Conservation (phyloP, 495 filamentous ascomycete species). For the Platismatia glauca region DNA sequence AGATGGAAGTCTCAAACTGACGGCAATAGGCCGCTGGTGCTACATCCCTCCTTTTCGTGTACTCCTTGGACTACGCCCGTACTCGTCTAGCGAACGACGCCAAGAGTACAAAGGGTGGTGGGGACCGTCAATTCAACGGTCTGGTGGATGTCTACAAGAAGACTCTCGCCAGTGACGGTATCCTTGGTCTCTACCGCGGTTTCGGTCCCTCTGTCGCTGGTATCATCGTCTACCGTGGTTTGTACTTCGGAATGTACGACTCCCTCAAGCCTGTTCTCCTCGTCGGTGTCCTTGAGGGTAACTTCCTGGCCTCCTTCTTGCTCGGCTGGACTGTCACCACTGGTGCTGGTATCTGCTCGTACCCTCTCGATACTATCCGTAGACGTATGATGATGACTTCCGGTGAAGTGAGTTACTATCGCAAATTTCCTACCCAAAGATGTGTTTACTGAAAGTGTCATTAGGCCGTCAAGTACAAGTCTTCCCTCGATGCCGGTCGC, state of each 20-base stretch:
- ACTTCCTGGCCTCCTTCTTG: conserved; percentile 97
- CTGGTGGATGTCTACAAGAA: conserved; percentile 99
- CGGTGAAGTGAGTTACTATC: conserved; percentile 49
- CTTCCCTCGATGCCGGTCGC: conserved; percentile 83
- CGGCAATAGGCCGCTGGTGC: conserved; percentile 80
- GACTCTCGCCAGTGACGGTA: conserved; percentile 96
- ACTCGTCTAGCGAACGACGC: conserved; percentile 99
- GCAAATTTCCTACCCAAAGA: not conserved
- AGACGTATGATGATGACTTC: conserved; percentile 99
- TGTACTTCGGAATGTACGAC: conserved; percentile 99
- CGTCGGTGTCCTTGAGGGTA: conserved; percentile 82
- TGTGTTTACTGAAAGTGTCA: conserved; percentile 4
- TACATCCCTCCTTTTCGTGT: conserved; percentile 99
- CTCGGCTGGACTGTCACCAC: conserved; percentile 99
- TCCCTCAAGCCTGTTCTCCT: conserved; percentile 99
- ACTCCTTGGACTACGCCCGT: conserved; percentile 99
- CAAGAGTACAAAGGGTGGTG: conserved; percentile 91
- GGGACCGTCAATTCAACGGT: conserved; percentile 99
- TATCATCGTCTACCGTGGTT: conserved; percentile 99
- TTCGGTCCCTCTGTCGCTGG: conserved; percentile 98
- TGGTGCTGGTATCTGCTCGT: conserved; percentile 99
- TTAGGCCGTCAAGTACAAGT: conserved; percentile 98
- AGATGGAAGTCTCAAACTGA: conserved; percentile 26
- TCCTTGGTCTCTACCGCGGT: conserved; percentile 99
- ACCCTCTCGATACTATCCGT: conserved; percentile 98